These are phyloP conservation scores for Debaryomyces castellii DNA, from an alignment of 805 yeast species.

Conservation along the genomic window DNA sequence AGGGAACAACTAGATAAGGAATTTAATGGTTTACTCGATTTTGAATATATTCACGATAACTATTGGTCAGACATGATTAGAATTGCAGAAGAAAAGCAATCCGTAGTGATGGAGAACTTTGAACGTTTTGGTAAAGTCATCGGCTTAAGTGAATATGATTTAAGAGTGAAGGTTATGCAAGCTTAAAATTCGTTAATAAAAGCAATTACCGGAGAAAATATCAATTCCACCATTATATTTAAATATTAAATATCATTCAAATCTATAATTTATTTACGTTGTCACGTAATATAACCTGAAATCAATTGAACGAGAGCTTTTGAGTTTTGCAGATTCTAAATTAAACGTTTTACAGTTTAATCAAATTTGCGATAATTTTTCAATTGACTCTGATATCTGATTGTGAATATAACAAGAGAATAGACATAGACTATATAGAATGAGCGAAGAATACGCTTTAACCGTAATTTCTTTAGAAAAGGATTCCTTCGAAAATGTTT, in stretches of 20 bases:
- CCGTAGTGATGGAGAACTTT: slow-evolving; percentile 33
- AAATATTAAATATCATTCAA: no score
- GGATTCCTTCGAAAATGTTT: neutral
- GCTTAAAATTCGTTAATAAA: neutral
- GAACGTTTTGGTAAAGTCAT: slow-evolving; percentile 45
- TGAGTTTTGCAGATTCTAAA: neutral
- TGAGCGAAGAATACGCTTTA: slow-evolving; percentile 10
- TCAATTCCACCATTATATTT: no score
- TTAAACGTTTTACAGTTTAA: neutral
- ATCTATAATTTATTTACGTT: no score
- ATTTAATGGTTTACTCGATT: slow-evolving; percentile 50
- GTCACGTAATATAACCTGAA: no score
- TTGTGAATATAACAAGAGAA: neutral
- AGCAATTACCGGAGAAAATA: no score
- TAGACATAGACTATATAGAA: neutral
- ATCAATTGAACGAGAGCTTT: no score
- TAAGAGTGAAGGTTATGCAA: slow-evolving; percentile 25
- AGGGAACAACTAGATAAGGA: slow-evolving; percentile 49
- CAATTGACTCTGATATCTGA: neutral
- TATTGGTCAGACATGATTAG: slow-evolving; percentile 54
- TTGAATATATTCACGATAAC: slow-evolving; percentile 50
- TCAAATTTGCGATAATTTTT: neutral
- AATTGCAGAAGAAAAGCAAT: slow-evolving; percentile 39
- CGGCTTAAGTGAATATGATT: slow-evolving; percentile 57
- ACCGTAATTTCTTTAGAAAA: slow-evolving; percentile 12